Percentiles rank a stretch among this genome's conserved stretches.
phyloP scores from a whole-genome alignment of 75 land plant species.

The Pseudotsuga menziesii region DNA sequence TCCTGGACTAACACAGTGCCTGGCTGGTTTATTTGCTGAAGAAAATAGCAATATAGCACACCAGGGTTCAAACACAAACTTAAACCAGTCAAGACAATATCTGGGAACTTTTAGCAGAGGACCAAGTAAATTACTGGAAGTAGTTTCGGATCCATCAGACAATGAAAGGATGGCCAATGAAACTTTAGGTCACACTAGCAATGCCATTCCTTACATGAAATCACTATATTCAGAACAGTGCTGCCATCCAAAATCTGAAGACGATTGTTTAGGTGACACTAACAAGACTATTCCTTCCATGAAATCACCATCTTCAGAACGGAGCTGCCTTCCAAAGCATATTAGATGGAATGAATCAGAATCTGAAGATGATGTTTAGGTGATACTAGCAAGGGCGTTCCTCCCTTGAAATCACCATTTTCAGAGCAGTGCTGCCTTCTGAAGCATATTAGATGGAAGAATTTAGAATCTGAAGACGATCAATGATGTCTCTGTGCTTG shows the following conservation, averaged over 20 bases:
- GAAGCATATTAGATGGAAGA: conserved; percentile 6
- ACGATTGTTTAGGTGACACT: not conserved
- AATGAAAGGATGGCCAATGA: not conserved
- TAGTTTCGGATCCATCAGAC: not conserved
- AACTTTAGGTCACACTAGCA: not conserved
- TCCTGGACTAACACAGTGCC: not conserved
- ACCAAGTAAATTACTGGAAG: not conserved
- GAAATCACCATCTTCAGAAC: not conserved
- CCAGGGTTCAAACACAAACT: not conserved
- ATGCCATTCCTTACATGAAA: conserved; percentile 1
- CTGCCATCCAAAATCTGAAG: not conserved
- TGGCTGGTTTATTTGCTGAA: conserved; percentile 9
- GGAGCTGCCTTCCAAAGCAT: not conserved
- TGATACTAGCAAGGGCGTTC: not conserved
- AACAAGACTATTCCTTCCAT: not conserved
- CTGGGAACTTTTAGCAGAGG: not conserved
- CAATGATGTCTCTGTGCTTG: not conserved
- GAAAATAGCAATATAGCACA: not conserved
- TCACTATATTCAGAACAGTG: conserved; percentile 1
- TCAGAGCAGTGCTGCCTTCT: not conserved
- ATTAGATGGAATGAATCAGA: conserved; percentile 9
- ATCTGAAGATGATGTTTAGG: not conserved
- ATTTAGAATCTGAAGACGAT: not conserved
- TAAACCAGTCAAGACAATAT: not conserved
- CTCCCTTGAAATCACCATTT: not conserved